Evolutionary conservation across 129 eudicot genomes (phyloP).

Genomic region (Solidago caesia): DNA sequence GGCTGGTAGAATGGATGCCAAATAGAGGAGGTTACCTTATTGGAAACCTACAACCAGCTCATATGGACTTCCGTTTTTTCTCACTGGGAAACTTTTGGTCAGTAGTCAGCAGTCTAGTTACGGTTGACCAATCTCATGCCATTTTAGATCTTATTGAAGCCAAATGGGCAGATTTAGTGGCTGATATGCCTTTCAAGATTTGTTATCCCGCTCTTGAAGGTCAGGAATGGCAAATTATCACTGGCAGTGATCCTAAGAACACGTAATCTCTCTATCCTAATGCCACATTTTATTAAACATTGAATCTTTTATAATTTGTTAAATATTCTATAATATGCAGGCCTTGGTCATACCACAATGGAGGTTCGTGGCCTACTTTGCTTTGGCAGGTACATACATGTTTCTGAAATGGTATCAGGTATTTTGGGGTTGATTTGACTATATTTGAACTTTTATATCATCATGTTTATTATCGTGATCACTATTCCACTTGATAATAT

Average conservation of each 20-base stretch:
- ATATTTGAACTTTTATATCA: neutral
- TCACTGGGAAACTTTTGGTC: conserved; percentile 74
- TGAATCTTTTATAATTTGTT: neutral
- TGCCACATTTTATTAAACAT: neutral
- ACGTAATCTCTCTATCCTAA: conserved; percentile 45
- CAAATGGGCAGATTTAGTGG: conserved; percentile 71
- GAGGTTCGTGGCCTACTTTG: conserved; percentile 89
- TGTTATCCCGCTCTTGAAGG: conserved; percentile 82
- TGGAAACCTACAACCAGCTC: conserved; percentile 82
- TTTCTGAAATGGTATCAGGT: conserved; percentile 12
- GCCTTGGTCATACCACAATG: conserved; percentile 91
- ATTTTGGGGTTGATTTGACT: neutral
- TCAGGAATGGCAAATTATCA: conserved; percentile 74
- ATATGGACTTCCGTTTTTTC: conserved; percentile 80
- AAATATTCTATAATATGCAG: conserved; percentile 32
- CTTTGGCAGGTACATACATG: conserved; percentile 72
- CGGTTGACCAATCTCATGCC: conserved; percentile 49
- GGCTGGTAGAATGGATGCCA: conserved; percentile 82
- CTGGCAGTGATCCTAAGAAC: conserved; percentile 83
- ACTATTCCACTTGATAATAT: neutral
- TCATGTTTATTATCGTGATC: neutral
- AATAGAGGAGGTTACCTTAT: conserved; percentile 72
- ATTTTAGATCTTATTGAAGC: conserved; percentile 75
- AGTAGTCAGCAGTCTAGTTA: conserved; percentile 50
- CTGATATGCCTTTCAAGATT: conserved; percentile 80